These are phyloP conservation scores for Hyphodiscus hymeniophilus DNA, from an alignment of 495 filamentous ascomycete species.

Conservation along the genomic window DNA sequence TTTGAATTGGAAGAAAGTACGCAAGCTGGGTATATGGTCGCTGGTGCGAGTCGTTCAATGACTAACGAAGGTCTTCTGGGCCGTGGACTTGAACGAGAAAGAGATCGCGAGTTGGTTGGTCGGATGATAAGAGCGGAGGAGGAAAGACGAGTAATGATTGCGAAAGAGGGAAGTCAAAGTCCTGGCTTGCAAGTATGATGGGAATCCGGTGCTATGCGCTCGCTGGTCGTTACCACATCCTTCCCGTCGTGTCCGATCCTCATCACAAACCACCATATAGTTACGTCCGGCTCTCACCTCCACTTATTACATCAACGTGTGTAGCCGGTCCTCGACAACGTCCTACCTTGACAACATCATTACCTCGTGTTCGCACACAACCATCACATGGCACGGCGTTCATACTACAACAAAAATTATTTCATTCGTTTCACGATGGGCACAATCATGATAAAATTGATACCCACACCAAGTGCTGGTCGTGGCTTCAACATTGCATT, in stretches of 20 bases:
- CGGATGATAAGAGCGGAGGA: not conserved
- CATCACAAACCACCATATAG: not conserved
- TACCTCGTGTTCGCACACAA: no score
- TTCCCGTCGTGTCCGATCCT: not conserved
- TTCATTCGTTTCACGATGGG: not conserved
- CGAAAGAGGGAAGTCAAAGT: not conserved
- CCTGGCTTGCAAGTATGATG: not conserved
- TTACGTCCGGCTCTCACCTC: not conserved
- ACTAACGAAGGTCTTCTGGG: not conserved
- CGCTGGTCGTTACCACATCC: not conserved
- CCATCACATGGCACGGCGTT: not conserved
- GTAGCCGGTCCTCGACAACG: not conserved
- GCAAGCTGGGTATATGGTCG: constrained; percentile 9
- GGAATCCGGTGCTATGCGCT: not conserved
- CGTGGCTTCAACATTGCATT: not conserved
- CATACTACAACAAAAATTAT: not conserved
- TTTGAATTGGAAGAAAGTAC: constrained; percentile 52
- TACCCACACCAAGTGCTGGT: constrained; percentile 14
- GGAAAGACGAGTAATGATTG: not conserved
- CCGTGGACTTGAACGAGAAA: not conserved
- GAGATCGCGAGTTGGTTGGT: not conserved
- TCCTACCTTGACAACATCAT: not conserved
- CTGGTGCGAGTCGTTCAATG: not conserved
- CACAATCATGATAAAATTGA: not conserved
- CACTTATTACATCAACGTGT: not conserved